These are phyloP conservation scores for Meripilus lineatus DNA, from an alignment of 1,284 basidiomycete species.

Conservation along the genomic window DNA sequence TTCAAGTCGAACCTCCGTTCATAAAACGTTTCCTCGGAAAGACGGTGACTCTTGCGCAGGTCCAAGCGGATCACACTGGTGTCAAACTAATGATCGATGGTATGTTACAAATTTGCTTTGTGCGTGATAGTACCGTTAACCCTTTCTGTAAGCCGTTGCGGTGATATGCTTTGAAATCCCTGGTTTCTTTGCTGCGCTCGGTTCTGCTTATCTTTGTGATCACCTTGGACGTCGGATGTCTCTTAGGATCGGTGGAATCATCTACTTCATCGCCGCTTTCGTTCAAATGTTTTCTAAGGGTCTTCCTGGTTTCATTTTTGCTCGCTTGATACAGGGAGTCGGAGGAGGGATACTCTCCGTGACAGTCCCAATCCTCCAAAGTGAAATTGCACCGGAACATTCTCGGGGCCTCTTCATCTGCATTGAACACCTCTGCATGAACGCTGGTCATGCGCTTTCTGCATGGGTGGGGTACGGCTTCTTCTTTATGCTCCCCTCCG, in stretches of 20 bases:
- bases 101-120: slow-evolving; percentile 21
- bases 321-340: slow-evolving; percentile 44
- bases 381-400: slow-evolving; percentile 49
- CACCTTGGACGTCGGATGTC: slow-evolving; percentile 44
- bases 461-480: slow-evolving; percentile 50
- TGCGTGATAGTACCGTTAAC: background rate
- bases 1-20: slow-evolving; percentile 51
- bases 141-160: slow-evolving; percentile 35
- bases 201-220: slow-evolving; percentile 45
- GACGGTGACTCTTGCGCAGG: slow-evolving; percentile 36
- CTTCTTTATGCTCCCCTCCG: slow-evolving; percentile 43
- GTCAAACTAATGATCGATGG: slow-evolving; percentile 45
- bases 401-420: slow-evolving; percentile 47
- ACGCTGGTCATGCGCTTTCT: slow-evolving; percentile 44
- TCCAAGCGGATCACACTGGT: slow-evolving; percentile 37
- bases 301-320: slow-evolving; percentile 38
- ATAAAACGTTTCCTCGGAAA: slow-evolving; percentile 42
- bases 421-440: slow-evolving; percentile 49
- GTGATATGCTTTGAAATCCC: slow-evolving; percentile 49
- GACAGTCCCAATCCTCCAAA: slow-evolving; percentile 48
- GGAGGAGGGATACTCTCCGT: slow-evolving; percentile 48
- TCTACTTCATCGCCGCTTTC: slow-evolving; percentile 44
- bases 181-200: slow-evolving; percentile 41
- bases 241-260: slow-evolving; percentile 41
- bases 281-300: slow-evolving; percentile 42